Percentiles rank a stretch among this genome's conserved stretches.
These are phyloP conservation scores for Luzula sylvatica DNA, from an alignment of 176 grass and related monocot species.

Conservation along the genomic window DNA sequence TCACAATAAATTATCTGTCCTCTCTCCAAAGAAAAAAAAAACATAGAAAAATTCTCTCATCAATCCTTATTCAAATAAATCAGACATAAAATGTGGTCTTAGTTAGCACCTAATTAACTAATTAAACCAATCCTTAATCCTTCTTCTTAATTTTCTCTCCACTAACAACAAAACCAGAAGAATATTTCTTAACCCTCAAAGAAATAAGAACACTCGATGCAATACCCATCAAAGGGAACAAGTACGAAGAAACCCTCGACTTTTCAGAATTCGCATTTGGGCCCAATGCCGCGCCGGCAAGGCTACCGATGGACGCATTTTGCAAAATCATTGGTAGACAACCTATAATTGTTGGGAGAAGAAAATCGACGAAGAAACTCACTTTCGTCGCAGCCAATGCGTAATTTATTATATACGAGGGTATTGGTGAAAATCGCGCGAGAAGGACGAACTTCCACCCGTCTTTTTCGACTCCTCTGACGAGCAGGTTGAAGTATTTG, in stretches of 20 bases:
- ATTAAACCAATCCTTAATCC: background rate
- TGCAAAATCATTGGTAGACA: constrained; percentile 97
- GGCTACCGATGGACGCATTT: constrained; percentile 84
- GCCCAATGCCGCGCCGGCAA: constrained; percentile 61
- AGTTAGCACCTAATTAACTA: background rate
- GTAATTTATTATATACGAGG: constrained; percentile 92
- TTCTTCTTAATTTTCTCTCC: constrained; percentile 31
- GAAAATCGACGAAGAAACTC: constrained; percentile 77
- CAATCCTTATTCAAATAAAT: background rate
- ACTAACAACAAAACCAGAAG: constrained; percentile 43
- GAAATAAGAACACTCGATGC: constrained; percentile 79
- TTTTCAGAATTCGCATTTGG: constrained; percentile 59
- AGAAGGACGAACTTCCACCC: constrained; percentile 94
- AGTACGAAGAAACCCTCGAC: constrained; percentile 50
- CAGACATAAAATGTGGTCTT: constrained; percentile 2
- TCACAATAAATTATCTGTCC: constrained; percentile 19
- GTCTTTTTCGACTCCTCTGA: constrained; percentile 79
- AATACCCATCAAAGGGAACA: constrained; percentile 77
- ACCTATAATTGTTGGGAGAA: constrained; percentile 79
- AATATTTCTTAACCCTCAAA: constrained; percentile 85
- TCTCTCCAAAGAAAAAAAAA: too few species aligned
- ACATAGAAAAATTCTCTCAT: too few species aligned
- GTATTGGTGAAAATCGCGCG: constrained; percentile 85
- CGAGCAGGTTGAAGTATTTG: constrained; percentile 72
- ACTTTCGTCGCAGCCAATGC: constrained; percentile 76